These are phyloP conservation scores for Erodium moschatum DNA, from an alignment of 441 rosid species.

Conservation along the genomic window DNA sequence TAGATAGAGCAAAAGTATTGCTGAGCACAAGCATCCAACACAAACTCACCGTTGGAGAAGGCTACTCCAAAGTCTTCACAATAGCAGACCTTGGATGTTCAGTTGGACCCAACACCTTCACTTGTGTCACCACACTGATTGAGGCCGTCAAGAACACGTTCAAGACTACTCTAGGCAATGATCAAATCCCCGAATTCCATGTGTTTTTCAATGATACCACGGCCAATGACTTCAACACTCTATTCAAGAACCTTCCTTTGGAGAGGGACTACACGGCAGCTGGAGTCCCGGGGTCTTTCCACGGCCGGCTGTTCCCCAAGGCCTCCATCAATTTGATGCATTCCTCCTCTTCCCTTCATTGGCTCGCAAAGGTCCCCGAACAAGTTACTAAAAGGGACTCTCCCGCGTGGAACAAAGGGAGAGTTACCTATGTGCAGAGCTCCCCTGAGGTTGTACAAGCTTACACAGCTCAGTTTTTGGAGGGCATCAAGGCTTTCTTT, in stretches of 20 bases:
- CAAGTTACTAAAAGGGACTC: neutral
- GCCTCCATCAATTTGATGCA: neutral
- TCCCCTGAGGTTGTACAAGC: neutral
- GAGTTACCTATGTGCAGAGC: neutral
- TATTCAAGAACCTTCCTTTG: neutral
- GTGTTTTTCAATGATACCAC: neutral
- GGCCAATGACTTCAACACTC: slow-evolving; percentile 1
- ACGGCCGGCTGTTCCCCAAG: neutral
- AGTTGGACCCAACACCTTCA: neutral
- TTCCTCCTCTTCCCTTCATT: neutral
- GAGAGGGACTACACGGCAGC: neutral
- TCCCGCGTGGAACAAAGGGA: neutral
- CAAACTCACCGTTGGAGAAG: neutral
- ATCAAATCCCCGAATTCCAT: neutral
- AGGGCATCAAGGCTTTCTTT: neutral
- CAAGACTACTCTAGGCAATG: neutral
- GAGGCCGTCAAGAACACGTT: neutral
- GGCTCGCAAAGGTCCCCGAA: neutral
- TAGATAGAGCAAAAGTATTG: neutral
- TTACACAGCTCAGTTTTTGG: neutral
- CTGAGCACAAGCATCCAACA: neutral
- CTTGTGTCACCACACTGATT: neutral
- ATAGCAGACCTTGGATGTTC: neutral
- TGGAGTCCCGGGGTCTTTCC: slow-evolving; percentile 1
- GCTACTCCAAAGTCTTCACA: neutral